Evolutionary conservation across 345 rosid genomes (phyloP).

Genomic region (Hirschfeldia incana): DNA sequence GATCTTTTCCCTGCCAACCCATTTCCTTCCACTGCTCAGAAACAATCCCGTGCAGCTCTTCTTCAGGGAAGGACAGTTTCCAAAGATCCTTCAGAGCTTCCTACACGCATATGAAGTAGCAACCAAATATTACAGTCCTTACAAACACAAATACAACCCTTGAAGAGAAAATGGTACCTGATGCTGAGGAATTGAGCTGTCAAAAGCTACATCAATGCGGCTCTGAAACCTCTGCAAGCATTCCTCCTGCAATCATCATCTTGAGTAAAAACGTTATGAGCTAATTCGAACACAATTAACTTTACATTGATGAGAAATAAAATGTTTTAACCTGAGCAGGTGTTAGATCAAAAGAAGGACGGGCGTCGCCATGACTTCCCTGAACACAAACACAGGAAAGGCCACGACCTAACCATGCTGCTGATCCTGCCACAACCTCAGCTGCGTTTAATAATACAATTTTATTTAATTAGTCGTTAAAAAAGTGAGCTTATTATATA

Average conservation of each 20-base stretch:
- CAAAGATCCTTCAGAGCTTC: conserved; percentile 86
- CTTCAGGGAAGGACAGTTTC: conserved; percentile 91
- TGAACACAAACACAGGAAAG: conserved; percentile 99
- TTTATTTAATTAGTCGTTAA: conserved; percentile 13
- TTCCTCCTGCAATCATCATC: conserved; percentile 64
- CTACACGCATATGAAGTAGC: conserved; percentile 42
- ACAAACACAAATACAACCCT: not conserved
- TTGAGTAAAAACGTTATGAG: not conserved
- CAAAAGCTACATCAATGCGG: conserved; percentile 88
- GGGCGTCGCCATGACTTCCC: conserved; percentile 77
- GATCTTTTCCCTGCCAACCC: conserved; percentile 99
- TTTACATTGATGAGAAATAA: not conserved
- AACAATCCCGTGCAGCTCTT: conserved; percentile 76
- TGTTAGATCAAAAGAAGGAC: conserved; percentile 94
- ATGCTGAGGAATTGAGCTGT: conserved; percentile 77
- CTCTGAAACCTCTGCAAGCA: conserved; percentile 79
- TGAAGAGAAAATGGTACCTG: conserved; percentile 49
- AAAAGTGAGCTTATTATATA: too few species aligned
- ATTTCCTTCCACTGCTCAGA: conserved; percentile 99
- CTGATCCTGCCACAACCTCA: conserved; percentile 98
- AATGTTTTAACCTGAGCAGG: conserved; percentile 67
- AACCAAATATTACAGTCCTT: not conserved
- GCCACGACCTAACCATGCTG: conserved; percentile 98
- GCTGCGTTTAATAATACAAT: conserved; percentile 54
- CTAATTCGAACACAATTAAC: not conserved